These are phyloP conservation scores for Paraphoma chrysanthemicola DNA, from an alignment of 2,329 filamentous ascomycete species.

Conservation along the genomic window DNA sequence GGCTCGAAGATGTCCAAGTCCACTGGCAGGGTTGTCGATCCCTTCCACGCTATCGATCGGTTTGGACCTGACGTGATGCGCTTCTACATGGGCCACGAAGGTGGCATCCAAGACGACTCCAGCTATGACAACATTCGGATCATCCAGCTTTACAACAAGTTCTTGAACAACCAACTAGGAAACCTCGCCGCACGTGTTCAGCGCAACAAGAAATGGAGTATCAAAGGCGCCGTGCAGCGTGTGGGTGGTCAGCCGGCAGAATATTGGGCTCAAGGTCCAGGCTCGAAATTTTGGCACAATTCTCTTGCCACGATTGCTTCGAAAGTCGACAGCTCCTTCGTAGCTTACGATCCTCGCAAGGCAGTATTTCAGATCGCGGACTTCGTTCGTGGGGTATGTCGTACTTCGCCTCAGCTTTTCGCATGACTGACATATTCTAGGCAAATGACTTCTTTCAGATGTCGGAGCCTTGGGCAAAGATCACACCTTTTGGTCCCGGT, in stretches of 20 bases:
- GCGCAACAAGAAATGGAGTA: conserved; percentile 72
- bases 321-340: conserved; percentile 29
- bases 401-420: background rate
- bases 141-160: conserved; percentile 78
- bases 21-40: conserved; percentile 92
- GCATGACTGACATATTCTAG: conserved; percentile 44
- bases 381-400: conserved; percentile 37
- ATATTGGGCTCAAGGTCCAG: conserved; percentile 36
- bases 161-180: conserved; percentile 77
- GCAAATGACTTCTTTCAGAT: conserved; percentile 72
- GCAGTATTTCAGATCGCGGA: conserved; percentile 34
- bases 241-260: conserved; percentile 32
- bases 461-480: conserved; percentile 71
- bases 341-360: conserved; percentile 36
- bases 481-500: conserved; percentile 44
- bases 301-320: conserved; percentile 43
- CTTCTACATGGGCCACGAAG: conserved; percentile 85
- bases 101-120: conserved; percentile 77
- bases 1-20: conserved; percentile 97
- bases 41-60: conserved; percentile 86
- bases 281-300: conserved; percentile 42
- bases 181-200: conserved; percentile 79
- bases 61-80: conserved; percentile 89
- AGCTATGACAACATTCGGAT: conserved; percentile 85
- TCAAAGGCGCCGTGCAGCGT: conserved; percentile 64